Evolutionary conservation across 2,329 filamentous ascomycete genomes (phyloP).

Genomic region (Fusarium denticulatum): DNA sequence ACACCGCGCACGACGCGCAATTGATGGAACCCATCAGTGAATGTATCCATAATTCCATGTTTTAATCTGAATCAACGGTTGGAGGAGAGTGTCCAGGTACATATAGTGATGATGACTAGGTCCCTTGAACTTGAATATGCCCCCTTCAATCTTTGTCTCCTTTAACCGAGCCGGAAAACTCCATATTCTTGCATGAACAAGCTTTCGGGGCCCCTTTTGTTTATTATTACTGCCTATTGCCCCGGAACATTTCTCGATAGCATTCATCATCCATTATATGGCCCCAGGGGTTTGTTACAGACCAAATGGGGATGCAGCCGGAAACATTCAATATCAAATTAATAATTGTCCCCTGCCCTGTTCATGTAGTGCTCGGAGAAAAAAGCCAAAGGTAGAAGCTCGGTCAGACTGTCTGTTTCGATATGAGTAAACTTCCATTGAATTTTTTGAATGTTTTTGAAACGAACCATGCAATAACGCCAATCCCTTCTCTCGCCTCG

Average conservation of each 20-base stretch:
- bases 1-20: constrained; percentile 12
- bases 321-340: constrained; percentile 12
- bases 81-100: background rate
- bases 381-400: background rate
- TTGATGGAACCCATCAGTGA: constrained; percentile 5
- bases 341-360: background rate
- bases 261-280: background rate
- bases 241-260: constrained; percentile 2
- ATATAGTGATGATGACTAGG: background rate
- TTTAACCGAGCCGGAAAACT: constrained; percentile 5
- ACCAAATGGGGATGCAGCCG: background rate
- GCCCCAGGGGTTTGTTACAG: constrained; percentile 16
- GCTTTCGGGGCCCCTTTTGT: constrained; percentile 24
- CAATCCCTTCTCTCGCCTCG: constrained; percentile 3
- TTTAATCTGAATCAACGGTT: constrained; percentile 15
- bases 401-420: background rate
- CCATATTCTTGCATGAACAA: constrained; percentile 28
- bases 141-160: constrained; percentile 13
- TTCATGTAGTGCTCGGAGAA: constrained; percentile 10
- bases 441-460: background rate
- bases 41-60: background rate
- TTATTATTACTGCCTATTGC: constrained; percentile 5
- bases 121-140: constrained; percentile 1
- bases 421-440: background rate
- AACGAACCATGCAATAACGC: constrained; percentile 9